phyloP scores from a whole-genome alignment of 257 asterid species.

The Penstemon barbatus region DNA sequence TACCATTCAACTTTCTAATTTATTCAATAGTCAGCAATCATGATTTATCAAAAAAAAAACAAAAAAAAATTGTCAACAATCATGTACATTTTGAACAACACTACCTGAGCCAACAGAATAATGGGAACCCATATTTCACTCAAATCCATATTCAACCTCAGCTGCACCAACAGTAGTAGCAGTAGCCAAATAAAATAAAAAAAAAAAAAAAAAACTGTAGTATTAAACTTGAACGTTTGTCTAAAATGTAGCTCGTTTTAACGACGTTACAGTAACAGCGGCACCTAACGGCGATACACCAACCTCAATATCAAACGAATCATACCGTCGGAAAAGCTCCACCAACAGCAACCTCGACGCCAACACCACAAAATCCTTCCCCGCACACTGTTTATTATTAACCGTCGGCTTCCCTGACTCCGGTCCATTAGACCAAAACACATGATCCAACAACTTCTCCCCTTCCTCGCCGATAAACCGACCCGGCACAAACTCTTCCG shows the following conservation, averaged over 20 bases:
- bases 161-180: no score
- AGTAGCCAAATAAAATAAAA: not conserved
- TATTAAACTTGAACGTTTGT: not conserved
- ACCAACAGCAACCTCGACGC: constrained; percentile 71
- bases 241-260: constrained; percentile 65
- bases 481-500: constrained; percentile 75
- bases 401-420: constrained; percentile 57
- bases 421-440: constrained; percentile 87
- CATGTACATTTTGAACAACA: no score
- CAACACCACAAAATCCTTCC: constrained; percentile 83
- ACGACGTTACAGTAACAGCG: constrained; percentile 64
- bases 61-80: no score
- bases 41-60: no score
- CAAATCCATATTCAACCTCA: not conserved
- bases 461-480: constrained; percentile 74
- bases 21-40: no score
- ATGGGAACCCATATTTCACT: not conserved
- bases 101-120: no score
- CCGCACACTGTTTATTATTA: constrained; percentile 82
- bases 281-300: constrained; percentile 63
- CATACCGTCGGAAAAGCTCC: constrained; percentile 81
- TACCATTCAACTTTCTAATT: no score
- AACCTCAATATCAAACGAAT: constrained; percentile 69
- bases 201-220: not conserved
- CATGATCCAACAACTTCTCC: constrained; percentile 61